phyloP scores from a whole-genome alignment of 2,329 filamentous ascomycete species.

The Nannizzia gypsea region DNA sequence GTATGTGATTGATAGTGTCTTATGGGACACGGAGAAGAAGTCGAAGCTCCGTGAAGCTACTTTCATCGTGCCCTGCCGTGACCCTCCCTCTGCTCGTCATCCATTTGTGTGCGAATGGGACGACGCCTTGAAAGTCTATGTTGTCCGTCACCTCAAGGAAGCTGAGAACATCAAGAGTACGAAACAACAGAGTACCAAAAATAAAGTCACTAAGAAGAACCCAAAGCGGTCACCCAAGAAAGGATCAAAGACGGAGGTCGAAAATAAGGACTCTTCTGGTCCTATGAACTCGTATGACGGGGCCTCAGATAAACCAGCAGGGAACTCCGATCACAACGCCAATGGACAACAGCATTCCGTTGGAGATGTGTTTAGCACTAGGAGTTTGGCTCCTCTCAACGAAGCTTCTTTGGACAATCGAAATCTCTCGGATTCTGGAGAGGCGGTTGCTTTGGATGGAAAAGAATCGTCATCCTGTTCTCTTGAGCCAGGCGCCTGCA shows the following conservation, averaged over 20 bases:
- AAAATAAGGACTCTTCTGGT: not conserved
- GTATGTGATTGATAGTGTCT: slow-evolving; percentile 6
- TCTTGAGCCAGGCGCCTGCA: not conserved
- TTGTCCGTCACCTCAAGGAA: slow-evolving; percentile 1
- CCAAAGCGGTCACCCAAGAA: not conserved
- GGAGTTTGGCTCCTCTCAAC: not conserved
- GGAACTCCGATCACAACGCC: not conserved
- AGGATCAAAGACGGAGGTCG: not conserved
- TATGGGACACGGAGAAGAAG: slow-evolving; percentile 8
- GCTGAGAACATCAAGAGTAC: not conserved
- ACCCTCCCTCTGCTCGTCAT: not conserved
- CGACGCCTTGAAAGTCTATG: slow-evolving; percentile 2
- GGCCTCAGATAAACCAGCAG: not conserved
- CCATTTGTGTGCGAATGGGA: slow-evolving; percentile 7
- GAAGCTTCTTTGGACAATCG: not conserved
- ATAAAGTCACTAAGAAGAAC: not conserved
- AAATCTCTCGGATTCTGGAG: not conserved
- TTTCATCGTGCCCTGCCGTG: slow-evolving; percentile 11
- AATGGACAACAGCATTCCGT: not conserved
- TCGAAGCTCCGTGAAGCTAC: slow-evolving; percentile 4
- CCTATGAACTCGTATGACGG: not conserved
- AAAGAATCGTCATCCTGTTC: not conserved
- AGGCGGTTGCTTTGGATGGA: not conserved
- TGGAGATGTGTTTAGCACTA: not conserved
- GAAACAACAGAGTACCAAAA: no score